Evolutionary conservation across 1,284 basidiomycete species (phyloP).

Genomic region (Gymnopus androsaceus): DNA sequence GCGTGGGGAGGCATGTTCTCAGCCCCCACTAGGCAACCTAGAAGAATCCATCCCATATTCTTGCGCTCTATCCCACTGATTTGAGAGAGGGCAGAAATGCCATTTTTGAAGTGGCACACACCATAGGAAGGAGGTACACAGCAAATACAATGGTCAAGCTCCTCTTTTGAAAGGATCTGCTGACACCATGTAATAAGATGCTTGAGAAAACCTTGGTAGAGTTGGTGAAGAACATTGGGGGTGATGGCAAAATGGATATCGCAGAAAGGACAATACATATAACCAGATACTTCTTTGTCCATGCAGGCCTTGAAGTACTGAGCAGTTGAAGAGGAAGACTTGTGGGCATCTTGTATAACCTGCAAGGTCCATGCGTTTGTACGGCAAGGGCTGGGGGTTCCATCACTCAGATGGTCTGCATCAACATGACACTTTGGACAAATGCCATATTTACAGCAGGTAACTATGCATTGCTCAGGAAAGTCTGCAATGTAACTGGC

Average conservation of each 20-base stretch:
- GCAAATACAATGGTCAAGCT: constrained; percentile 24
- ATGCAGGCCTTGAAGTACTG: constrained; percentile 7
- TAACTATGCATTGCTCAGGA: constrained; percentile 24
- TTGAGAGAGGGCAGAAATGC: no score
- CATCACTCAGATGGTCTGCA: neutral
- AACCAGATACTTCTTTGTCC: constrained; percentile 6
- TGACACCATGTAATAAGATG: constrained; percentile 28
- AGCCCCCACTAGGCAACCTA: constrained; percentile 20
- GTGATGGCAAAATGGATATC: constrained; percentile 26
- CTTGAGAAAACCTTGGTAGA: no score
- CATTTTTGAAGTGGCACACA: no score
- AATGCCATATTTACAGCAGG: constrained; percentile 13
- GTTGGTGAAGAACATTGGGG: constrained; percentile 34
- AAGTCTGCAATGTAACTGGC: constrained; percentile 24
- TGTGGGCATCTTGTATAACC: neutral
- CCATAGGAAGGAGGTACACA: constrained; percentile 21
- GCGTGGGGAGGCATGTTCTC: constrained; percentile 8
- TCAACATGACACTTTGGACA: constrained; percentile 17
- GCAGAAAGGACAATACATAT: constrained; percentile 8
- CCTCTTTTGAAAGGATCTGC: constrained; percentile 15
- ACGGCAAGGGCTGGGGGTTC: neutral
- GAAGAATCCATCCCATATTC: constrained; percentile 24
- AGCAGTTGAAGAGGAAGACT: neutral
- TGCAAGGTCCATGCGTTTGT: neutral
- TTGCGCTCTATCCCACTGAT: constrained; percentile 25